A percentile compares a stretch with the other conserved stretches of the same genome.
Evolutionary conservation across 164 flowering plant genomes (phyloP).

Genomic region (Warburgia ugandensis): DNA sequence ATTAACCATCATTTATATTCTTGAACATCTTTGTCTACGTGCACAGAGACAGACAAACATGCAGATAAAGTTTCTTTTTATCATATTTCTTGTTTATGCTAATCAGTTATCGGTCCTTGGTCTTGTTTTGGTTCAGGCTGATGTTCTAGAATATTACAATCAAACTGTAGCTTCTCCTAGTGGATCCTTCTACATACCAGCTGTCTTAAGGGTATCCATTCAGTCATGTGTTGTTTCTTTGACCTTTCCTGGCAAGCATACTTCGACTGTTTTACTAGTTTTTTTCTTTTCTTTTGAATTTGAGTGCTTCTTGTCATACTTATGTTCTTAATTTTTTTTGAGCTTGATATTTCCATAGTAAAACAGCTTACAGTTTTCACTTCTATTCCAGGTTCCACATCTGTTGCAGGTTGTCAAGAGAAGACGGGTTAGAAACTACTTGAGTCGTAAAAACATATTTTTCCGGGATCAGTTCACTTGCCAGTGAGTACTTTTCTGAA

Average conservation of each 20-base stretch:
- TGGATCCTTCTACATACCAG: constrained; percentile 90
- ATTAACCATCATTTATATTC: background rate
- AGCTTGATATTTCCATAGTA: background rate
- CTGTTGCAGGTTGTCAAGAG: constrained; percentile 73
- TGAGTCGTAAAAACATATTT: constrained; percentile 64
- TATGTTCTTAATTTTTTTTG: background rate
- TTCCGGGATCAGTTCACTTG: constrained; percentile 58
- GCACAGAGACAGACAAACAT: no score
- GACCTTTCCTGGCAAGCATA: background rate
- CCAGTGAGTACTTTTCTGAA: constrained; percentile 50
- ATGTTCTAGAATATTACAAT: constrained; percentile 94
- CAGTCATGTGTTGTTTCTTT: background rate
- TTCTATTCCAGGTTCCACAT: constrained; percentile 62
- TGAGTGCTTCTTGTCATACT: background rate
- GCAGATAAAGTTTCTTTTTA: background rate
- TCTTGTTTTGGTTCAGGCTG: constrained; percentile 58
- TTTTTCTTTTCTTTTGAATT: no score
- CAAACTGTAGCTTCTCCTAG: constrained; percentile 77
- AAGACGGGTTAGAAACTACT: constrained; percentile 42
- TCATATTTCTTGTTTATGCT: background rate
- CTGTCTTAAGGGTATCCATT: constrained; percentile 76
- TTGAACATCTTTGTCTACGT: no score
- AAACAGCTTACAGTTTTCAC: background rate
- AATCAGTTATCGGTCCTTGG: constrained; percentile 10
- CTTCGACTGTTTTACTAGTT: background rate